Evolutionary conservation across 2,329 filamentous ascomycete species (phyloP).

Genomic region (Alternaria panax): DNA sequence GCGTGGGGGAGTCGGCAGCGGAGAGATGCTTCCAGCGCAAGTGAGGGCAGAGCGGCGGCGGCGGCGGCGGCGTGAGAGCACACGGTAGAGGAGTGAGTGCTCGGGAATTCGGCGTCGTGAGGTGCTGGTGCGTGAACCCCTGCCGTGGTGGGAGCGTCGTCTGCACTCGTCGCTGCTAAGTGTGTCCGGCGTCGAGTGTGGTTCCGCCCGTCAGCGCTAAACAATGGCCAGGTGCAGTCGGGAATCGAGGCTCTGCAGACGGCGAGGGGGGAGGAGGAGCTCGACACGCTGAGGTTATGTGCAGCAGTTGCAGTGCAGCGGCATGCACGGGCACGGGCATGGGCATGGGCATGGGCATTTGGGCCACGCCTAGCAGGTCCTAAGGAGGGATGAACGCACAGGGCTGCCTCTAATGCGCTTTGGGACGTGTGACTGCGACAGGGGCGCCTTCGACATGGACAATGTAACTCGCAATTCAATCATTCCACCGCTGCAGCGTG

Average conservation of each 20-base stretch:
- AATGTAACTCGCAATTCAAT: conserved; percentile 14
- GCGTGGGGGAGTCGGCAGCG: background rate
- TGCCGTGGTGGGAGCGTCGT: conserved; percentile 23
- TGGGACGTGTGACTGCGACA: conserved; percentile 20
- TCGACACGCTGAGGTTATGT: conserved; percentile 14
- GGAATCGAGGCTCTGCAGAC: conserved; percentile 10
- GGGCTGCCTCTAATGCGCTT: conserved; percentile 20
- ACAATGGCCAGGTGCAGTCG: conserved; percentile 9
- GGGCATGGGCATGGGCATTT: conserved; percentile 11
- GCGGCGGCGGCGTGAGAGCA: background rate
- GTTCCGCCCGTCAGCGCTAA: conserved; percentile 13
- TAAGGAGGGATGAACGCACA: conserved; percentile 28
- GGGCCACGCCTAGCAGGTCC: conserved; percentile 13
- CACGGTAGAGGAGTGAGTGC: conserved; percentile 14
- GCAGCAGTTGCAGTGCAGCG: background rate
- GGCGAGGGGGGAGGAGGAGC: conserved; percentile 1
- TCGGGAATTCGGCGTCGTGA: conserved; percentile 17
- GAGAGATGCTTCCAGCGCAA: conserved; percentile 14
- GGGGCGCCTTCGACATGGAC: conserved; percentile 21
- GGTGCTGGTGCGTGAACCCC: conserved; percentile 25
- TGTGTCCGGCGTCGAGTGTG: conserved; percentile 17
- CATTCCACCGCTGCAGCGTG: conserved; percentile 3
- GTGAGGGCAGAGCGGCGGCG: background rate
- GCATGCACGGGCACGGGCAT: conserved; percentile 11
- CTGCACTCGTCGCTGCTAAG: conserved; percentile 22